These are phyloP conservation scores for Microstegium vimineum DNA, from an alignment of 176 grass and related monocot species.

Conservation along the genomic window DNA sequence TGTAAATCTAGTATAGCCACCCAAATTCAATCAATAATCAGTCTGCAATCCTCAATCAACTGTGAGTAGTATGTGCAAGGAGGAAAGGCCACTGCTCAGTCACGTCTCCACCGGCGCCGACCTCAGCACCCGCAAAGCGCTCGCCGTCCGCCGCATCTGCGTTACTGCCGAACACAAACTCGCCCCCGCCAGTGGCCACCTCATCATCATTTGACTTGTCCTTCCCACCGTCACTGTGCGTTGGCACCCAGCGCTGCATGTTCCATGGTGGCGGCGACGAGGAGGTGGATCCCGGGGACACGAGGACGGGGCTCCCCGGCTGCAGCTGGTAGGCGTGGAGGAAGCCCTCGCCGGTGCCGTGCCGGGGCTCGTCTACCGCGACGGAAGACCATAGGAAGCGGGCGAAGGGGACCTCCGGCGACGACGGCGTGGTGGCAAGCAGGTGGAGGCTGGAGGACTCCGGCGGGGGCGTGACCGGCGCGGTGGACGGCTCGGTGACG, in stretches of 20 bases:
- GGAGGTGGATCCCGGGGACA: constrained; percentile 41
- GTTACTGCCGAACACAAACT: constrained; percentile 4
- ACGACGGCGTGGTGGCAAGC: constrained; percentile 46
- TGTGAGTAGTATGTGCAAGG: neutral
- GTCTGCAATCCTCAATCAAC: neutral
- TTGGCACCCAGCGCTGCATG: constrained; percentile 8
- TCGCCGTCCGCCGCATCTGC: neutral
- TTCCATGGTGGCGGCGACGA: constrained; percentile 29
- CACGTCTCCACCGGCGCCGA: neutral
- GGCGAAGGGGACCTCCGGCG: constrained; percentile 85
- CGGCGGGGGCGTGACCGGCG: constrained; percentile 58
- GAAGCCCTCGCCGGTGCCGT: neutral
- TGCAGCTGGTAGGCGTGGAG: constrained; percentile 45
- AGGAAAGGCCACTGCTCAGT: neutral
- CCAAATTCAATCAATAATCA: neutral
- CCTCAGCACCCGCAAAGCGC: neutral
- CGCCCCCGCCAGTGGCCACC: neutral
- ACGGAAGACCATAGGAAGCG: constrained; percentile 36
- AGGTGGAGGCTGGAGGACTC: constrained; percentile 28
- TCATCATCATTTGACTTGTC: neutral
- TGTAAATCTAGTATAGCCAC: neutral
- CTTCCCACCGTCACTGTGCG: constrained; percentile 25
- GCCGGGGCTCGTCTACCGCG: neutral
- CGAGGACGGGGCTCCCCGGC: constrained; percentile 45
- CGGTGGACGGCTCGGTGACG: constrained; percentile 74